These are phyloP conservation scores for Castanea crenata DNA, from an alignment of 306 rosid genomes.

Conservation along the genomic window DNA sequence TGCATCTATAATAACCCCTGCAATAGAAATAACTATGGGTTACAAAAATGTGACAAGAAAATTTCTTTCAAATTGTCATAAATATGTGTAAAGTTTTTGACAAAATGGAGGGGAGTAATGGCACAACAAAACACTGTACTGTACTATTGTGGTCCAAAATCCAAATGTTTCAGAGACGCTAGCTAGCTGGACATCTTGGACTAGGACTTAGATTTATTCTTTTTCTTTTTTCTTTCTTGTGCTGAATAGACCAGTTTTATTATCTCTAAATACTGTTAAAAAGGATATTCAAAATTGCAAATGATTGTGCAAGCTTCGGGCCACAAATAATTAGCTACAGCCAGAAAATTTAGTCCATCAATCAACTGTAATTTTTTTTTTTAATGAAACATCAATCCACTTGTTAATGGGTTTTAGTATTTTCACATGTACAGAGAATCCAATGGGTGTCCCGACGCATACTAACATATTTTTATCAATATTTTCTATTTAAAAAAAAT, in stretches of 20 bases:
- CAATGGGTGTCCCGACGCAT: no score
- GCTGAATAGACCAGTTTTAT: not conserved
- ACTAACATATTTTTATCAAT: no score
- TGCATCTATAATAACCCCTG: slow-evolving; percentile 87
- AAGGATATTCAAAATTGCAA: not conserved
- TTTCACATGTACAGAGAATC: no score
- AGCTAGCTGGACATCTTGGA: not conserved
- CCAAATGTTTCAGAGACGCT: not conserved
- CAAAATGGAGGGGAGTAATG: no score
- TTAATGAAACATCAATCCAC: not conserved
- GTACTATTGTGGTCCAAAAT: not conserved
- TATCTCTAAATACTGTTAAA: not conserved
- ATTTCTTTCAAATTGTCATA: no score
- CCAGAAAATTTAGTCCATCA: not conserved
- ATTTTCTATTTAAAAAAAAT: no score
- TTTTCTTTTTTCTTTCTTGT: no score
- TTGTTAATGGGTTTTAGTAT: not conserved
- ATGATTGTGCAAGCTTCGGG: not conserved
- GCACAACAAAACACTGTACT: no score
- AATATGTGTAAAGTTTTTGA: no score
- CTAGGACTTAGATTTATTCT: not conserved
- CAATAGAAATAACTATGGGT: slow-evolving; percentile 25
- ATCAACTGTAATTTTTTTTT: not conserved
- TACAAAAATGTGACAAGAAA: slow-evolving; percentile 4
- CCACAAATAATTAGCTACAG: not conserved